Evolutionary conservation across 1,139 yeast species (phyloP), one percentile per base, ranked within the genome.

Genomic region (Pichiaceae sp.): DNA sequence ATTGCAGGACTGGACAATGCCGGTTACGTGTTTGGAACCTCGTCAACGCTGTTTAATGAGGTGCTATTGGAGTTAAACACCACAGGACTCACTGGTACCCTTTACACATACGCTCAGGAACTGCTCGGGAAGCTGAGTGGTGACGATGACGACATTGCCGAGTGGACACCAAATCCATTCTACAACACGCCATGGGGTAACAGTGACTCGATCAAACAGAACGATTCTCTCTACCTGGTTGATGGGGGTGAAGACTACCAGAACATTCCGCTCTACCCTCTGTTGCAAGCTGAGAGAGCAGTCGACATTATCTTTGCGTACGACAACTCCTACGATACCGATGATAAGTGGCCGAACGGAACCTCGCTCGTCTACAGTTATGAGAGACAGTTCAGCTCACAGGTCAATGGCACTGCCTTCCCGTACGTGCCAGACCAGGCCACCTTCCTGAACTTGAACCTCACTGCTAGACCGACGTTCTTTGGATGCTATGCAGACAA

Each of bases 181-280:
- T 65, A 54, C 44, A 58, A 66, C 24, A 62, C 80, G 4, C 57
- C 63, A 28, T 72, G 57, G 49, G 74, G 72, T 39, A 67, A 61
- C 30, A 43, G 52, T 2, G 59, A 62, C 2, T 25, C 63, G 17
- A 71, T 76, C 45, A 66, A 66, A 26, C 49, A 59, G 9, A 54
- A 60, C 32, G 66, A 69, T 4, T 62, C 72, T 3, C 65, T 87
- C 32, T 72, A 61, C 51, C 66, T 86, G 42, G 89, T 78, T n/a
- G 96, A 87, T 54, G 96, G 96, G 42, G 95, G 96, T 46, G 89
- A 81, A 57, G 95, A 84, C 59, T 59, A 57, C 12, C 91, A 86
- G 55, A 82, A 81, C 48, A 68, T 87, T 23, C 96, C 96, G 8
- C 62, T 85, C 33, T 66, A 72, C 42, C 96, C 96, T 17, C 65